Evolutionary conservation across 164 flowering plant genomes (phyloP), one percentile per base, ranked within the genome.

Genomic region (Sextonia rubra): DNA sequence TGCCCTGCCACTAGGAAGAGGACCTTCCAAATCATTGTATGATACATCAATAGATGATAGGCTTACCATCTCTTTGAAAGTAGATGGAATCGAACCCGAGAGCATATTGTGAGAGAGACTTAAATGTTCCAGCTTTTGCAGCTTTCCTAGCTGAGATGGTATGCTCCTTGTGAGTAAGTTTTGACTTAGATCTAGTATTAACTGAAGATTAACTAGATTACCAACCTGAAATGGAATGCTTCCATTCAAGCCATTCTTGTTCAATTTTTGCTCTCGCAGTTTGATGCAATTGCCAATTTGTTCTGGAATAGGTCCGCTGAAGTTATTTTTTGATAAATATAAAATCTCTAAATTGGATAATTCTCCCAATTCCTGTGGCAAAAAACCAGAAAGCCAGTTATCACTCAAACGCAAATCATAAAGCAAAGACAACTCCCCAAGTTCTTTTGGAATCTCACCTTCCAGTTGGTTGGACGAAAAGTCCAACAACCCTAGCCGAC

Each of bases 41-140:
- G 60, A 68, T n/a, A 68, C 2, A 24, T 68, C 52, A 22, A 68
- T 25, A 1, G 52, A 37, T n/a, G 52, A 17, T 23, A 68, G 15
- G 25, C 70, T 68, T 12, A 47, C 4, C 70, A 68, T 68, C 4
- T 44, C 56, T 22, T 68, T 27, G 0, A 68, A 47, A 47, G 70
- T 47, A 0, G 71, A 49, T 24, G 71, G 71, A 69, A 69, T 55
- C 3, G 32, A 18, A 47, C 71, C 71, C 1, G 60, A 69, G 60
- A 69, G 61, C 12, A 22, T 26, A 24, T 55, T 69, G 62, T 69
- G 71, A n/a, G 71, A 69, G 60, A 68, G 70, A 47, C 47, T 68
- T 23, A 68, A 9, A 1, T 2, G 47, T 22, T 68, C 70, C 60
- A 68, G 14, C 20, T 0, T 23, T 20, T 3, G 23, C 55, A 68